Conservation (phyloP, 2,329 filamentous ascomycete genomes). For the Trichophyton benhamiae region DNA sequence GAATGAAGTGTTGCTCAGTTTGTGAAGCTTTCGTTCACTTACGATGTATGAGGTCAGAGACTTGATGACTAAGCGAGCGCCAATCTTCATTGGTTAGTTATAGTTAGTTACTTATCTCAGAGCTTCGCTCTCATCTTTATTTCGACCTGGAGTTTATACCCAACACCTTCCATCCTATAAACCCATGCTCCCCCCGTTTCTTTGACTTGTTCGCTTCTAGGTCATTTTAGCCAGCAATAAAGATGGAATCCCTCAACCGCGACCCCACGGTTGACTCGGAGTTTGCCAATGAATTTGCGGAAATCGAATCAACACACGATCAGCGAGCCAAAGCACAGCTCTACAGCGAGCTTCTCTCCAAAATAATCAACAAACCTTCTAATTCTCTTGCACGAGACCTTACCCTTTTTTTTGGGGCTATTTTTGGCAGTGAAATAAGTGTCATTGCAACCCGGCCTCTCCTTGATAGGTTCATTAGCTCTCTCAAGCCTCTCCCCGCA, state of each 20-base stretch:
- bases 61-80: not conserved
- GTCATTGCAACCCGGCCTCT: slow-evolving; percentile 64
- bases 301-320: slow-evolving; percentile 38
- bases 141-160: not conserved
- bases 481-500: slow-evolving; percentile 40
- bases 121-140: not conserved
- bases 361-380: slow-evolving; percentile 39
- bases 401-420: slow-evolving; percentile 54
- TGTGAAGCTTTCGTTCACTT: not conserved
- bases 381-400: slow-evolving; percentile 47
- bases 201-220: not conserved
- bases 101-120: no score
- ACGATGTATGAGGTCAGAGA: not conserved
- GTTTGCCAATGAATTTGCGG: slow-evolving; percentile 37
- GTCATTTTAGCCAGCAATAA: not conserved
- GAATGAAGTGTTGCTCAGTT: not conserved
- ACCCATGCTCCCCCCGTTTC: not conserved
- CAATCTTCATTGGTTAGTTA: no score
- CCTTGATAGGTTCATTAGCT: slow-evolving; percentile 55
- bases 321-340: slow-evolving; percentile 41
- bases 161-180: no score
- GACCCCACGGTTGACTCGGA: slow-evolving; percentile 39
- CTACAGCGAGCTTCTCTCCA: slow-evolving; percentile 47
- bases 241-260: not conserved
- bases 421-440: slow-evolving; percentile 58